Percentiles rank a stretch among this genome's conserved stretches.
Evolutionary conservation across 1,284 basidiomycete species (phyloP).

Genomic region (Somion occarium): DNA sequence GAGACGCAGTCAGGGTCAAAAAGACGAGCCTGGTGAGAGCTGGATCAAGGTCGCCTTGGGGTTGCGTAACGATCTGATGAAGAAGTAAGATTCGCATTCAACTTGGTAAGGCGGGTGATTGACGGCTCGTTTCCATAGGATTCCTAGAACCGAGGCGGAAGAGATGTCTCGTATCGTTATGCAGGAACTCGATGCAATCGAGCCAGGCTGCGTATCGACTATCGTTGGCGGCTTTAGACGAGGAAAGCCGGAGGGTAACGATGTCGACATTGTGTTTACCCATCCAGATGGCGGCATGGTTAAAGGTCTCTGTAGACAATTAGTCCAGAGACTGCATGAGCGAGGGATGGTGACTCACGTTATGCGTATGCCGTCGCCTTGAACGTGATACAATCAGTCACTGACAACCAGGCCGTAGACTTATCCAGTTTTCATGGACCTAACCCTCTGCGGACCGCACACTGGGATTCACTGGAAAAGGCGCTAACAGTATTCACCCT

Average conservation of each 20-base stretch:
- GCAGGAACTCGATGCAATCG: slow-evolving; percentile 49
- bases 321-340: slow-evolving; percentile 50
- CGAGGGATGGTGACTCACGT: slow-evolving; percentile 60
- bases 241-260: slow-evolving; percentile 68
- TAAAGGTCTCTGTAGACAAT: slow-evolving; percentile 43
- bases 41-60: slow-evolving; percentile 48
- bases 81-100: slow-evolving; percentile 23
- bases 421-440: slow-evolving; percentile 53
- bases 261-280: slow-evolving; percentile 78
- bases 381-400: not conserved
- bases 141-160: slow-evolving; percentile 65
- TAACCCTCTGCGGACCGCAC: slow-evolving; percentile 46
- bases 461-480: slow-evolving; percentile 69
- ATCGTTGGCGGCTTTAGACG: slow-evolving; percentile 76
- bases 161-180: slow-evolving; percentile 56
- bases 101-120: not conserved
- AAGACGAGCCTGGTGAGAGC: slow-evolving; percentile 20
- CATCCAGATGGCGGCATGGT: slow-evolving; percentile 49
- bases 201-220: slow-evolving; percentile 56
- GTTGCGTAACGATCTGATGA: slow-evolving; percentile 45
- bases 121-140: slow-evolving; percentile 31
- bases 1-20: slow-evolving; percentile 2
- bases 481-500: slow-evolving; percentile 64
- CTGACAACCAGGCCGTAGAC: slow-evolving; percentile 30
- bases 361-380: slow-evolving; percentile 45